Evolutionary conservation across 2,329 filamentous ascomycete genomes (phyloP).

Genomic region (Fusarium odoratissimum): DNA sequence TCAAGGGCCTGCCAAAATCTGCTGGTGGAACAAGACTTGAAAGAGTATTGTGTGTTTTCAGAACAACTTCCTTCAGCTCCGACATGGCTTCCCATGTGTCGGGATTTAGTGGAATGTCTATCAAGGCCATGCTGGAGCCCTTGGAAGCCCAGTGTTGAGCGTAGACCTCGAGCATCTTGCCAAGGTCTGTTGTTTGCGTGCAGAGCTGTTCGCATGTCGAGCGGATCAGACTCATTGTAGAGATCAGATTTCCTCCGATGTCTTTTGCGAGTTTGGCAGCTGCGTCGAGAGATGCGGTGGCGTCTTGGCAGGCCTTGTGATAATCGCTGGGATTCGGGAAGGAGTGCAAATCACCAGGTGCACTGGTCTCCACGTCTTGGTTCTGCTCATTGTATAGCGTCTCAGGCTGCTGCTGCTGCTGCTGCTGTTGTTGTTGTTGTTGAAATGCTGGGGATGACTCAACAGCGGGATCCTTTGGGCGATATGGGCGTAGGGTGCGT

Average conservation of each 20-base stretch:
- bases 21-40: neutral
- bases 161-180: conserved; percentile 30
- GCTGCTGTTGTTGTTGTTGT: too few relatives aligned
- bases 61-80: neutral
- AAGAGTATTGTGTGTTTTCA: neutral
- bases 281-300: neutral
- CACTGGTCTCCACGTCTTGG: too few relatives aligned
- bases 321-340: conserved; percentile 11
- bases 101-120: conserved; percentile 29
- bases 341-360: fast-evolving
- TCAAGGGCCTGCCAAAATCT: neutral
- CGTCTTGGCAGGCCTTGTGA: conserved; percentile 7
- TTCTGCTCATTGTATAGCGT: fast-evolving
- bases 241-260: conserved; percentile 23
- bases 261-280: neutral
- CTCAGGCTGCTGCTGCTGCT: neutral
- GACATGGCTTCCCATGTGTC: conserved; percentile 26
- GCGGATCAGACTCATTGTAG: conserved; percentile 26
- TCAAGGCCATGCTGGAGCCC: conserved; percentile 5
- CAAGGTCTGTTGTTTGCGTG: conserved; percentile 25
- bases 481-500: neutral
- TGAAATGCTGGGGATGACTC: neutral
- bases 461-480: neutral
- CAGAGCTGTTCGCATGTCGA: conserved; percentile 23
- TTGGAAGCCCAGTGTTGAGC: conserved; percentile 22